A percentile compares a stretch with the other conserved stretches of the same genome.
phyloP scores from a whole-genome alignment of 1,139 yeast genomes.

The Meyerozyma athensensis region DNA sequence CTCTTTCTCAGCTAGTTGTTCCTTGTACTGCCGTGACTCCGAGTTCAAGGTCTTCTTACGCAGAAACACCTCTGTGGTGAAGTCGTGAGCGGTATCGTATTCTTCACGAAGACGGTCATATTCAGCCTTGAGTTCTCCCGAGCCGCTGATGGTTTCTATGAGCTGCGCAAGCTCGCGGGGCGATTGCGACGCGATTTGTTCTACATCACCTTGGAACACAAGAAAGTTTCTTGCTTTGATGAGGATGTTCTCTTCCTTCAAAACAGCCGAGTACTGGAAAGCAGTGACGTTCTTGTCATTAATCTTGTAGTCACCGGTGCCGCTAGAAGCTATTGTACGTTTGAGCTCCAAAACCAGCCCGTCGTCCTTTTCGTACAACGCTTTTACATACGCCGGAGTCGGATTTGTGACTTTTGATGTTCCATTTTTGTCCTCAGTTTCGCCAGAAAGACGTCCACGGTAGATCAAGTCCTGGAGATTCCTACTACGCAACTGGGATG shows the following conservation, averaged over 20 bases:
- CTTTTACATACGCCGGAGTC: slow-evolving; percentile 72
- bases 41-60: slow-evolving; percentile 69
- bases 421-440: slow-evolving; percentile 10
- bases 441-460: slow-evolving; percentile 49
- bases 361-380: slow-evolving; percentile 61
- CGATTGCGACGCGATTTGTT: slow-evolving; percentile 85
- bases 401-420: slow-evolving; percentile 36
- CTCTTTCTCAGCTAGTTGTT: slow-evolving; percentile 71
- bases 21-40: slow-evolving; percentile 76
- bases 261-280: slow-evolving; percentile 56
- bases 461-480: slow-evolving; percentile 74
- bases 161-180: slow-evolving; percentile 69
- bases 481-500: slow-evolving; percentile 71
- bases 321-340: slow-evolving; percentile 50
- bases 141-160: slow-evolving; percentile 82
- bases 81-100: slow-evolving; percentile 62
- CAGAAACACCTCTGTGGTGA: slow-evolving; percentile 61
- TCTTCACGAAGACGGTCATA: slow-evolving; percentile 67
- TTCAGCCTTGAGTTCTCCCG: slow-evolving; percentile 60
- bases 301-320: slow-evolving; percentile 66
- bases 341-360: slow-evolving; percentile 51
- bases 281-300: slow-evolving; percentile 62
- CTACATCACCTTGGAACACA: slow-evolving; percentile 97
- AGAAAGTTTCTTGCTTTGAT: slow-evolving; percentile 88
- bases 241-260: slow-evolving; percentile 78